Base-by-base conservation (phyloP, 768 basidiomycete genomes). In the Mycena kentingensis region DNA sequence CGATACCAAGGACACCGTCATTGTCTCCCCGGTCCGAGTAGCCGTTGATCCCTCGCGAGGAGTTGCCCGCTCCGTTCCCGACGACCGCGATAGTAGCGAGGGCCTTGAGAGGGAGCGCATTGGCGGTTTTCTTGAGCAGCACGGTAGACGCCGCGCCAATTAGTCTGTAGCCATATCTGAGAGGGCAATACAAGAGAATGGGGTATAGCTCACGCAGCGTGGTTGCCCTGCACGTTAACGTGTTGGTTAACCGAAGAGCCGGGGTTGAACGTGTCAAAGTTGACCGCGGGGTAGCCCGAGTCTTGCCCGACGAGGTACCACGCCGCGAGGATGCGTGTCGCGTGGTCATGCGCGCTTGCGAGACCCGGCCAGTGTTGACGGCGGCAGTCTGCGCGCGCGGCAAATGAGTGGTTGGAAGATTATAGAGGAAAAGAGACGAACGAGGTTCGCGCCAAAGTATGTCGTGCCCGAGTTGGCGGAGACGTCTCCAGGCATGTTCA, bases 401-500 rank as follows among this genome's bases (percentile, higher is more conserved):
- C 12, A 11, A 44, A 51, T 3, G 8, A 31, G 8, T 13, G 18
- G 4, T 37, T 42, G 7, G 22, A 36, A 8, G 10, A 8, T 5
- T 15, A n/a, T 3, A 16, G 25, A n/a, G 12, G n/a, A 35, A n/a
- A 12, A 18, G 2, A 15, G 25, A 27, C 6, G 63, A 1, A 82
- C 79, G 8, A 91, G 70, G 47, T 77, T 77, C 29, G 69, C 67
- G 3, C 90, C 90, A 51, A 87, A 87, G 67, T 80, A 85, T 13
- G 70, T 77, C 0, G 73, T 74, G 7, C 72, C 74, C 70, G 77
- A 77, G 29, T 59, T 62, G 18, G 71, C 63, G 22, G 67, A 69
- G 35, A 79, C 74, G 52, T 83, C 85, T 22, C 85, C 85, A 42
- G 86, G 85, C 85, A 87, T 87, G 1, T 82, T 84, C 85, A 86